Percentiles rank a stretch among this genome's conserved stretches.
phyloP scores from a whole-genome alignment of 371 early-diverging fungal species.

The Apophysomyces elegans region DNA sequence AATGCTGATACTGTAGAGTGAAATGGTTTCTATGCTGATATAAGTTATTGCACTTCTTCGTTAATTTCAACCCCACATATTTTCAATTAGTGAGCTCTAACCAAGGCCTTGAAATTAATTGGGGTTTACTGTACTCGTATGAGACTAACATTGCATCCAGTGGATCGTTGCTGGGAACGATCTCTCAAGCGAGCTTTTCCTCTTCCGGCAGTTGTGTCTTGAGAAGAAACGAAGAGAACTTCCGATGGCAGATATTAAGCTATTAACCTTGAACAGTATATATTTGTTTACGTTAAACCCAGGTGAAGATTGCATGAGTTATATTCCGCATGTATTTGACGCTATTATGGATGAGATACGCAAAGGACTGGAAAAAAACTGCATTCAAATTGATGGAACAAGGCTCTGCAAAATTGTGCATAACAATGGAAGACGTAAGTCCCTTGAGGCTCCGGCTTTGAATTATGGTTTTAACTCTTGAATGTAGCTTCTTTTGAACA shows the following conservation, averaged over 20 bases:
- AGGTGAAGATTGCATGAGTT: slow-evolving; percentile 5
- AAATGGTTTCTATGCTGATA: no score
- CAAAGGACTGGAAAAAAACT: not conserved
- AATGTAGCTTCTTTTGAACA: slow-evolving; percentile 5
- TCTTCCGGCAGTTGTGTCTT: slow-evolving; percentile 1
- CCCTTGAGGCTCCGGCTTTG: not conserved
- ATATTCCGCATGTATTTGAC: slow-evolving; percentile 1
- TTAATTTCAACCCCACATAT: no score
- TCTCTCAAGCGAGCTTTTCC: slow-evolving; percentile 8
- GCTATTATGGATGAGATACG: not conserved
- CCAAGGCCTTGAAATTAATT: no score
- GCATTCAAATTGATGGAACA: slow-evolving; percentile 5
- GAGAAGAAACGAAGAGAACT: not conserved
- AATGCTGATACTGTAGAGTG: no score
- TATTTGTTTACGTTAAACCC: not conserved
- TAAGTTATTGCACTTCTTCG: no score
- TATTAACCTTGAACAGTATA: slow-evolving; percentile 1
- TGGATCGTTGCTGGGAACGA: not conserved
- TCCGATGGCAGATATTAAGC: slow-evolving; percentile 8
- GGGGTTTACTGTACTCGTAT: no score
- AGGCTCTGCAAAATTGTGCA: not conserved
- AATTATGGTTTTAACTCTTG: not conserved
- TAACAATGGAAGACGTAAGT: not conserved
- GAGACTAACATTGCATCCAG: not conserved
- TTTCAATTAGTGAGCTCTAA: no score